phyloP scores from a whole-genome alignment of 2,329 filamentous ascomycete species.

The Zymoseptoria passerinii region DNA sequence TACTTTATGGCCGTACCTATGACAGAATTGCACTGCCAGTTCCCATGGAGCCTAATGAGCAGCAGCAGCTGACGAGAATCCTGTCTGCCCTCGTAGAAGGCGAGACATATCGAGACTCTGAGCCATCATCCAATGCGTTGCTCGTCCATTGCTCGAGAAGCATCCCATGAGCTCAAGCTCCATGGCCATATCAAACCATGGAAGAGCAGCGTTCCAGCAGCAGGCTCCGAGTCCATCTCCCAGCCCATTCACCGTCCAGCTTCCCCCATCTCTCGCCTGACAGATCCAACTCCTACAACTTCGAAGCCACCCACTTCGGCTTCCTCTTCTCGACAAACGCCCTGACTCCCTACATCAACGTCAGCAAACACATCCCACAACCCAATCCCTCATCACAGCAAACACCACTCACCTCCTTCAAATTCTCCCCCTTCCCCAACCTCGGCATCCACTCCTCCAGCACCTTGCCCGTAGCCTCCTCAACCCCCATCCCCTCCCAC shows the following conservation, averaged over 20 bases:
- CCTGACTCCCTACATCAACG: conserved; percentile 44
- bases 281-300: conserved; percentile 6
- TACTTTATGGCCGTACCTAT: not conserved
- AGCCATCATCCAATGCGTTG: no score
- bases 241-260: not conserved
- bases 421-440: conserved; percentile 61
- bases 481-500: conserved; percentile 61
- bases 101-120: no score
- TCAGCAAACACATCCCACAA: not conserved
- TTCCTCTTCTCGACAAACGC: conserved; percentile 62
- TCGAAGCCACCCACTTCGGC: conserved; percentile 18
- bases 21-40: no score
- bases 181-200: not conserved
- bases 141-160: not conserved
- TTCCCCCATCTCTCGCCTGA: not conserved
- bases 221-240: not conserved
- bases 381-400: not conserved
- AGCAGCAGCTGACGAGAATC: no score
- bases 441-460: conserved; percentile 50
- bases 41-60: no score
- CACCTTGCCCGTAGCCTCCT: conserved; percentile 52
- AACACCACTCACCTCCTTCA: conserved; percentile 45
- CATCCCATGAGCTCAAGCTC: not conserved
- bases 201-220: not conserved
- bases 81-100: no score